phyloP scores from a whole-genome alignment of 805 yeast genomes.

The Lipomyces oligophaga region DNA sequence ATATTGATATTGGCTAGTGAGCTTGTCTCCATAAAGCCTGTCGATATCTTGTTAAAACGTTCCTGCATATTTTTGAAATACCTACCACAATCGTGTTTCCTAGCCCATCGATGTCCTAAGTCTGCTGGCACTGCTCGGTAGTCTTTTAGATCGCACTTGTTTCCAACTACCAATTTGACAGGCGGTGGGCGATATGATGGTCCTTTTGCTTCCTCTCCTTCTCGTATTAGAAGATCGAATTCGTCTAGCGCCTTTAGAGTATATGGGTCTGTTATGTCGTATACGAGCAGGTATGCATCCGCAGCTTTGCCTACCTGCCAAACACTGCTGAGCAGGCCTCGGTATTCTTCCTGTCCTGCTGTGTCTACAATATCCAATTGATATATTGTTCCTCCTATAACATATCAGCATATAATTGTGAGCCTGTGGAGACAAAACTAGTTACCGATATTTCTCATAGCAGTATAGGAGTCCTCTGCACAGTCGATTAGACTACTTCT shows the following conservation, averaged over 20 bases:
- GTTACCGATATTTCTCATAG: constrained; percentile 36
- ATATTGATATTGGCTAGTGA: constrained; percentile 85
- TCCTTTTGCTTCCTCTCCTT: constrained; percentile 62
- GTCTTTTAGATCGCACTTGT: constrained; percentile 58
- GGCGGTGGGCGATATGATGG: constrained; percentile 44
- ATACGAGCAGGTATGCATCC: constrained; percentile 37
- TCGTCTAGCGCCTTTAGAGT: constrained; percentile 36
- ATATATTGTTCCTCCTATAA: constrained; percentile 45
- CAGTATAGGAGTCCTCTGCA: constrained; percentile 35
- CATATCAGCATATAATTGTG: neutral
- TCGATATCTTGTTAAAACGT: constrained; percentile 20
- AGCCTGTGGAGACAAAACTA: neutral
- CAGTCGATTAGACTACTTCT: neutral
- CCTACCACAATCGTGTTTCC: constrained; percentile 43
- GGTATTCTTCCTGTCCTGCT: constrained; percentile 76
- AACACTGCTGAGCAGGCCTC: constrained; percentile 45
- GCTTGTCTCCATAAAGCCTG: constrained; percentile 81
- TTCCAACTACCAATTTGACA: constrained; percentile 68
- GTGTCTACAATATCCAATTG: constrained; percentile 65
- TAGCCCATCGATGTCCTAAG: constrained; percentile 57
- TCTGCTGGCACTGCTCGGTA: constrained; percentile 54
- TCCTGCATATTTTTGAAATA: neutral
- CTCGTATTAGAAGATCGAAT: constrained; percentile 46
- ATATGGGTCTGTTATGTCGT: constrained; percentile 35
- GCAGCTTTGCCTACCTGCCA: constrained; percentile 36